Percentiles rank a stretch among this genome's conserved stretches.
These are phyloP conservation scores for Aspergillus bombycis DNA, from an alignment of 2,329 filamentous ascomycete genomes.

Conservation along the genomic window DNA sequence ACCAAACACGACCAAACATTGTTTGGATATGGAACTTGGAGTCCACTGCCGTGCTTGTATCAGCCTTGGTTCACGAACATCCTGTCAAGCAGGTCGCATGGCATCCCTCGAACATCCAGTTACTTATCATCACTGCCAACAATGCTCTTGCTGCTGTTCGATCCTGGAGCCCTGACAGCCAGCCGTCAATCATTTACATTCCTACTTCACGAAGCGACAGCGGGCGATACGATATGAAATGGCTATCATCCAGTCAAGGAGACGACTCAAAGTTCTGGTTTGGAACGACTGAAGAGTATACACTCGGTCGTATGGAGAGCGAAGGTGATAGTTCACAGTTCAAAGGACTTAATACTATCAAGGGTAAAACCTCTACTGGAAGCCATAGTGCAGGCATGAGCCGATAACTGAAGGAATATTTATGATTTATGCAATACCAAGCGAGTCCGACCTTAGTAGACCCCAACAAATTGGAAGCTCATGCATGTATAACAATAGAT, in stretches of 20 bases:
- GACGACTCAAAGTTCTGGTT: slow-evolving; percentile 38
- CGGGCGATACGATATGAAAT: slow-evolving; percentile 40
- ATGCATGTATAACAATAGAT: background rate
- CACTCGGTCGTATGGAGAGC: slow-evolving; percentile 35
- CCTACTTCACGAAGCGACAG: slow-evolving; percentile 37
- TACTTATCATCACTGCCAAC: slow-evolving; percentile 44
- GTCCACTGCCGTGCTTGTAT: slow-evolving; percentile 29
- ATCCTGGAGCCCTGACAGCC: slow-evolving; percentile 35
- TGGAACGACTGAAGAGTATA: slow-evolving; percentile 37
- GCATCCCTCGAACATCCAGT: slow-evolving; percentile 40
- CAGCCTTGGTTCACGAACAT: slow-evolving; percentile 48
- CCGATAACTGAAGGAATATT: slow-evolving; percentile 15
- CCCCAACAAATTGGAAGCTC: background rate
- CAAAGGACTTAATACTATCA: slow-evolving; percentile 32
- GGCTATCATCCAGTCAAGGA: slow-evolving; percentile 28
- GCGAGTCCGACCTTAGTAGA: background rate
- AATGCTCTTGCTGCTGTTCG: slow-evolving; percentile 36
- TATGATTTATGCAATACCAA: background rate
- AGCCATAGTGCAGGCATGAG: slow-evolving; percentile 23
- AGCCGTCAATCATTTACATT: slow-evolving; percentile 35
- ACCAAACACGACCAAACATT: slow-evolving; percentile 46
- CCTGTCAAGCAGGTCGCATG: slow-evolving; percentile 44
- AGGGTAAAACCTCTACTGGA: slow-evolving; percentile 22
- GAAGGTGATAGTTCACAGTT: slow-evolving; percentile 29
- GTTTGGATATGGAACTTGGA: slow-evolving; percentile 50